Evolutionary conservation across 2,329 filamentous ascomycete genomes (phyloP), one percentile per base, ranked within the genome.

Genomic region (Epichloe brachyelytri): DNA sequence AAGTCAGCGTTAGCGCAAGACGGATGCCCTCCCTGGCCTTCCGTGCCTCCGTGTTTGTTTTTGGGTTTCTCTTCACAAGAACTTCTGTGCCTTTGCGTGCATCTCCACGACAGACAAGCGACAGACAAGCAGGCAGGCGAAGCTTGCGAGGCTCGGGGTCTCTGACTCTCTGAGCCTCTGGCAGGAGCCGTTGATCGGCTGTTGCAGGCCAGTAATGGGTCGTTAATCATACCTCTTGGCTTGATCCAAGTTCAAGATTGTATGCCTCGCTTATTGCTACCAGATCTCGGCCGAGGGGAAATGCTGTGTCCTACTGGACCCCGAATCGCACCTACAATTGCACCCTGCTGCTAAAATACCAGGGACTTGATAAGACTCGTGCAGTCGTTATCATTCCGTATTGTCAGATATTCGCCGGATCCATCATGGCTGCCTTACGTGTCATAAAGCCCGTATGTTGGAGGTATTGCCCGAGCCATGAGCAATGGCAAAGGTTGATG

Each of bases 1-100:
- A 48, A 14, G 45, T 51, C 48, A 44, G 53, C 54, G 44, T 51
- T 54, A 52, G 54, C 44, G 48, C 48, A 49, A 20, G 45, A 19
- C 53, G 52, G 54, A 56, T 56, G 41, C 39, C 37, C 51, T 49
- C 49, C 53, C 55, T 51, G 48, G 20, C 47, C 37, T 49, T 37
- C 45, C 41, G 43, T 37, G 41, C 26, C 33, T 30, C 14, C 20
- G 22, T 10, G 12, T 20, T 36, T 48, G 26, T n/a, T 33, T 43
- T 19, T 19, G 8, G 8, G 15, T 43, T 33, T 8, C 3, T 20
- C 15, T 22, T 15, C 19, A 44, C 22, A 2, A 44, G 22, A n/a
- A 11, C 34, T 39, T 22, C 20, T 17, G 20, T 33, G 14, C 7
- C 19, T 15, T 8, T 30, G 45, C 22, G 14, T 17, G 19, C 34